Evolutionary conservation across 83 land plant species (phyloP).

Genomic region (Picea abies): DNA sequence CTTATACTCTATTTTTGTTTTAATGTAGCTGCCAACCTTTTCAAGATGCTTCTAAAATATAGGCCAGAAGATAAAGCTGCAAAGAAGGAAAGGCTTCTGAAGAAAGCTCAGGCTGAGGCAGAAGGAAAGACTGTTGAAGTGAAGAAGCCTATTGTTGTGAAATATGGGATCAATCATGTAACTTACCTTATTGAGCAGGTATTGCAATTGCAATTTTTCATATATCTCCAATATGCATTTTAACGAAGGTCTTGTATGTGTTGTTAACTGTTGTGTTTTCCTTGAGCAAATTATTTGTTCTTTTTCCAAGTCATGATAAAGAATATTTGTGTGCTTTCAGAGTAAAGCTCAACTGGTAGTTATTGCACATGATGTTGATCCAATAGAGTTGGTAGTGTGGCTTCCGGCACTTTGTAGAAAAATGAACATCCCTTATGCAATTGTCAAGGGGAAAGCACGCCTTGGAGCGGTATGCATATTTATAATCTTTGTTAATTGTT

Average conservation of each 20-base stretch:
- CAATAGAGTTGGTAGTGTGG: slow-evolving; percentile 86
- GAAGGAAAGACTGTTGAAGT: slow-evolving; percentile 62
- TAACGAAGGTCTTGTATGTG: not conserved
- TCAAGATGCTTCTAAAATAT: slow-evolving; percentile 80
- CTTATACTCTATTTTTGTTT: not conserved
- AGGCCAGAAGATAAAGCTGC: slow-evolving; percentile 79
- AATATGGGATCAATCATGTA: slow-evolving; percentile 74
- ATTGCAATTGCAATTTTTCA: not conserved
- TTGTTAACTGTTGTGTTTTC: not conserved
- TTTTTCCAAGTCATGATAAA: not conserved
- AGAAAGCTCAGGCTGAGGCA: slow-evolving; percentile 75
- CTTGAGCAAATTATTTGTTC: not conserved
- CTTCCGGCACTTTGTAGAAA: slow-evolving; percentile 86
- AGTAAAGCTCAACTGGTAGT: slow-evolving; percentile 82
- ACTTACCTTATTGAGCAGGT: slow-evolving; percentile 84
- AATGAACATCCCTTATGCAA: slow-evolving; percentile 76
- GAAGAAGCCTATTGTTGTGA: slow-evolving; percentile 82
- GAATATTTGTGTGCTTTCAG: slow-evolving; percentile 29
- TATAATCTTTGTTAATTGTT: not conserved
- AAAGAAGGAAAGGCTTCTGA: slow-evolving; percentile 79
- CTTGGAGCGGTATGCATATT: slow-evolving; percentile 51
- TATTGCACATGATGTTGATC: slow-evolving; percentile 89
- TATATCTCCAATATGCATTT: too few species aligned
- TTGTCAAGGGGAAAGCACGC: slow-evolving; percentile 79
- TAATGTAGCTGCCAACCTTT: slow-evolving; percentile 59